Base-by-base conservation (phyloP, 495 filamentous ascomycete genomes). In the Aspergillus affinis region DNA sequence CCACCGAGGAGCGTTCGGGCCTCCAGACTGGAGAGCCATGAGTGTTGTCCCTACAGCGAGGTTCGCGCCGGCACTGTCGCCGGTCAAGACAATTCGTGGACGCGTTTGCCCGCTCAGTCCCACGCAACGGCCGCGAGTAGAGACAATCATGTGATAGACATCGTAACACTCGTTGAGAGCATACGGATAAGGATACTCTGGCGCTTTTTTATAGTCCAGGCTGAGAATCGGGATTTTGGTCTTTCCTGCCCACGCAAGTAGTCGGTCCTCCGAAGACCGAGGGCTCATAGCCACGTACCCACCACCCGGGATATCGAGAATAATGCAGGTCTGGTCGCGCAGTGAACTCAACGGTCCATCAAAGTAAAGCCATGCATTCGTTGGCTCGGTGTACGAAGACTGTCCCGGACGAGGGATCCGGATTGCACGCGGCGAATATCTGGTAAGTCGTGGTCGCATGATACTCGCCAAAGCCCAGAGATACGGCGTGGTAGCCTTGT, bases 211-310 rank as follows among this genome's bases (percentile, higher is more conserved):
- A 74, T 98, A 98, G 66, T 98, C 91, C 54, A 98, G 73, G 64
- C 93, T 96, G 56, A 98, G 70, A 6, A 98, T 80, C 0, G 94
- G 94, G 9, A 96, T 74, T 10, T 91, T 89, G 4, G 88, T 87
- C 69, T 88, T 90, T 7, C 86, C 90, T 0, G 94, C 89, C 94
- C 94, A 98, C 2, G 87, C 83, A 53, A 96, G 82, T 13, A 98
- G 79, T 69, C 93, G 95, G 67, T 98, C 94, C 65, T 98, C 95
- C 61, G 94, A 89, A 65, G 86, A 87, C 55, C 95, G 78, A 17
- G 94, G 95, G 51, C 87, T 84, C 94, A 98, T 98, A 0, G 94
- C 93, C 29, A 98, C 93, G 66, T 92, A 98, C 0, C 94, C 94
- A 21, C 94, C 94, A 8, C 94, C 94, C 0, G 94, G 95, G 12